Conservation (phyloP, 1,139 yeast species). For the Trichomonascaceae sp. region DNA sequence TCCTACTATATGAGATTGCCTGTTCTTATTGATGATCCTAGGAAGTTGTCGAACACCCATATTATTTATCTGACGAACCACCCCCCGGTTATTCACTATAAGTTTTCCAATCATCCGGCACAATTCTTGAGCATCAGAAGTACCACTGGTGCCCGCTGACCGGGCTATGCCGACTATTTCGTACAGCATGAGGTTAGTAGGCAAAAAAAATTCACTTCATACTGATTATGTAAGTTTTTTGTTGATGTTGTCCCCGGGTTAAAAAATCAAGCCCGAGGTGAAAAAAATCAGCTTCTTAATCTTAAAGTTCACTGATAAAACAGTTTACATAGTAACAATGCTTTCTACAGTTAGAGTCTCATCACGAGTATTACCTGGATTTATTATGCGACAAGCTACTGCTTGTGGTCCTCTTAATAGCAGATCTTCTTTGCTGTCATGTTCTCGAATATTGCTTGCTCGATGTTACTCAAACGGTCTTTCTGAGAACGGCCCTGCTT, state of each 20-base stretch:
- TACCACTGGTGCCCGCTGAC: conserved; percentile 26
- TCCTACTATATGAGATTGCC: conserved; percentile 87
- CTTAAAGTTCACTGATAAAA: neutral
- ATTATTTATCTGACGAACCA: conserved; percentile 73
- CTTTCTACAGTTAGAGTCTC: neutral
- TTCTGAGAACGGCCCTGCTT: conserved; percentile 48
- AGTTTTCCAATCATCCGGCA: conserved; percentile 79
- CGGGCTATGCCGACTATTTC: conserved; percentile 89
- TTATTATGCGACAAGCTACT: neutral
- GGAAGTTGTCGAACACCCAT: conserved; percentile 78
- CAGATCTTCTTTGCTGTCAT: neutral
- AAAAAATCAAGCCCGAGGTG: neutral
- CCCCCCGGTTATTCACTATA: conserved; percentile 85
- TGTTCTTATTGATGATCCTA: conserved; percentile 73
- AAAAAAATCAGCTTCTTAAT: neutral
- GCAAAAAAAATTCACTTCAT: neutral
- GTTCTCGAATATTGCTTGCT: conserved; percentile 3
- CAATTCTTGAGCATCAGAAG: conserved; percentile 42
- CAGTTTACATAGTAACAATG: neutral
- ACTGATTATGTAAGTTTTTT: neutral
- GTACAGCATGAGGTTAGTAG: conserved; percentile 67
- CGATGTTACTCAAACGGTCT: conserved; percentile 35
- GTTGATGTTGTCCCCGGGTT: conserved; percentile 1
- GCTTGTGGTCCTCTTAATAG: neutral
- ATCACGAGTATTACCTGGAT: neutral